Percentiles rank a stretch among this genome's conserved stretches.
Evolutionary conservation across 306 rosid species (phyloP).

Genomic region (Cucurbita moschata): DNA sequence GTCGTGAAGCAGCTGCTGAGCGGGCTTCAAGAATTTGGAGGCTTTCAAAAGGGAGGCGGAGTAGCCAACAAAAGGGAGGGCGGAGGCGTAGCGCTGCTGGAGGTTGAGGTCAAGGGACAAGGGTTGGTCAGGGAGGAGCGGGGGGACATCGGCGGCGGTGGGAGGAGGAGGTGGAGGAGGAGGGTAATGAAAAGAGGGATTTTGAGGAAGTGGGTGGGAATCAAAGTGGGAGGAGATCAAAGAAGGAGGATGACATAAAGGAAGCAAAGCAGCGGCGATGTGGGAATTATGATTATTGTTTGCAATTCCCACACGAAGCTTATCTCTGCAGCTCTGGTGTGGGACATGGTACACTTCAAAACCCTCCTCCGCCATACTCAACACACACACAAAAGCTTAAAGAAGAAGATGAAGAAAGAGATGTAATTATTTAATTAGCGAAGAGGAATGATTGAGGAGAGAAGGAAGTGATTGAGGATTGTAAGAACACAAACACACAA

Average conservation of each 20-base stretch:
- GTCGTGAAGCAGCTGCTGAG: constrained; percentile 54
- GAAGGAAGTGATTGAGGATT: background rate
- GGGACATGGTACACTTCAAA: constrained; percentile 68
- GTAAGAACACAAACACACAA: background rate
- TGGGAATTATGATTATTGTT: background rate
- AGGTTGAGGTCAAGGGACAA: constrained; percentile 46
- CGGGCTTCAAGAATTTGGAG: constrained; percentile 59
- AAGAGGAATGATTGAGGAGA: background rate
- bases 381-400: background rate
- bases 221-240: constrained; percentile 33
- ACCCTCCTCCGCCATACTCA: constrained; percentile 38
- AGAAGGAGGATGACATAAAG: constrained; percentile 32
- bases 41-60: constrained; percentile 28
- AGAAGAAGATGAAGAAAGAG: background rate
- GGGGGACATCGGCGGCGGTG: background rate
- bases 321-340: constrained; percentile 73
- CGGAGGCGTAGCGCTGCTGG: constrained; percentile 28
- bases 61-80: constrained; percentile 34
- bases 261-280: constrained; percentile 8
- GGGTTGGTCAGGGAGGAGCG: constrained; percentile 19
- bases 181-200: constrained; percentile 11
- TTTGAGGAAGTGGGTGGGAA: constrained; percentile 5
- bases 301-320: constrained; percentile 32
- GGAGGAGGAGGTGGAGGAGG: constrained; percentile 4
- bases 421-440: background rate